These are phyloP conservation scores for Alloteropsis semialata DNA, from an alignment of 176 grass and related monocot species.

Conservation along the genomic window DNA sequence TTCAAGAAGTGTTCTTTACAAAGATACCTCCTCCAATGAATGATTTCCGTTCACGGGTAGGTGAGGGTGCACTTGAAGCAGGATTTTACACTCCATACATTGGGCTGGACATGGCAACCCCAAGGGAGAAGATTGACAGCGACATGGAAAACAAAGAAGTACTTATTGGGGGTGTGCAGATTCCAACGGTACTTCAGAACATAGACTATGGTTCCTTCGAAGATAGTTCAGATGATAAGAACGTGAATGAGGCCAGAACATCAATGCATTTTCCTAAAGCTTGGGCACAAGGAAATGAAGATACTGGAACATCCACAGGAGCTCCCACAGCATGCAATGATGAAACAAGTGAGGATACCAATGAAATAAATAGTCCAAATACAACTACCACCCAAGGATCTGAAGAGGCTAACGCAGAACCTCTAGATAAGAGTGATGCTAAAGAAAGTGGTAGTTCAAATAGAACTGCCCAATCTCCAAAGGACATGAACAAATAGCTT, in stretches of 20 bases:
- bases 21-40: constrained; percentile 57
- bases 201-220: constrained; percentile 65
- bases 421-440: constrained; percentile 5
- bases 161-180: constrained; percentile 33
- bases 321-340: background rate
- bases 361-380: constrained; percentile 27
- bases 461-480: background rate
- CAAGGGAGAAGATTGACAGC: constrained; percentile 49
- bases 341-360: constrained; percentile 20
- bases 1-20: constrained; percentile 49
- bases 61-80: constrained; percentile 47
- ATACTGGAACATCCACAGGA: constrained; percentile 34
- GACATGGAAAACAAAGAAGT: constrained; percentile 24
- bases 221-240: constrained; percentile 31
- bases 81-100: constrained; percentile 51
- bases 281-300: constrained; percentile 21
- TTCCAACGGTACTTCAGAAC: constrained; percentile 59
- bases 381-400: constrained; percentile 1
- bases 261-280: constrained; percentile 15
- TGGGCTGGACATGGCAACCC: constrained; percentile 23
- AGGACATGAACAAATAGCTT: constrained; percentile 9
- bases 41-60: constrained; percentile 49
- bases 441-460: constrained; percentile 8
- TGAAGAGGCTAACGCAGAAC: background rate
- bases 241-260: background rate